phyloP scores from a whole-genome alignment of 1,139 yeast genomes.

The Taiozyma sp. region DNA sequence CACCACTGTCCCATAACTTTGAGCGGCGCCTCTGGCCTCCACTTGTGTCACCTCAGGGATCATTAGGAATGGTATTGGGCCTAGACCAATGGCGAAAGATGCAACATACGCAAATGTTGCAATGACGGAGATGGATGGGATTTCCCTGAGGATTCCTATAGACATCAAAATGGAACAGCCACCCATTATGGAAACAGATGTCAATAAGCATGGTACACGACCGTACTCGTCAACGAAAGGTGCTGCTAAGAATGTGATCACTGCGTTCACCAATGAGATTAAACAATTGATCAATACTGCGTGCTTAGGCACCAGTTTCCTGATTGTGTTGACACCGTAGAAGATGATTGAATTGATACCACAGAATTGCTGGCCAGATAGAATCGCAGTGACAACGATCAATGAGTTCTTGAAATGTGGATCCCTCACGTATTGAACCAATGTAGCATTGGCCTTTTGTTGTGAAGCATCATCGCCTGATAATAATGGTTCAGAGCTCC shows the following conservation, averaged over 20 bases:
- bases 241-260: slow-evolving; percentile 69
- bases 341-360: slow-evolving; percentile 91
- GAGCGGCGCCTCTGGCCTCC: slow-evolving; percentile 79
- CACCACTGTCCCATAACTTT: slow-evolving; percentile 85
- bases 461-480: slow-evolving; percentile 1
- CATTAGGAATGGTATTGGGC: slow-evolving; percentile 89
- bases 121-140: slow-evolving; percentile 49
- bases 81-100: slow-evolving; percentile 85
- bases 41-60: slow-evolving; percentile 86
- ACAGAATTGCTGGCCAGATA: slow-evolving; percentile 86
- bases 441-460: slow-evolving; percentile 12
- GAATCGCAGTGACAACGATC: slow-evolving; percentile 62
- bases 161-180: slow-evolving; percentile 59
- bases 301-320: slow-evolving; percentile 59
- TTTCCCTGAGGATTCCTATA: slow-evolving; percentile 49
- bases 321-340: slow-evolving; percentile 82
- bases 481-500: slow-evolving; percentile 20
- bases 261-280: slow-evolving; percentile 66
- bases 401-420: slow-evolving; percentile 52
- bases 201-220: slow-evolving; percentile 62
- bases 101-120: slow-evolving; percentile 73
- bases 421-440: slow-evolving; percentile 42
- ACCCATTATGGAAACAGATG: slow-evolving; percentile 69
- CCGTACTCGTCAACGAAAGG: slow-evolving; percentile 70
- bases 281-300: slow-evolving; percentile 69